Evolutionary conservation across 441 rosid species (phyloP), one percentile per base, ranked within the genome.

Genomic region (Eruca vesicaria): DNA sequence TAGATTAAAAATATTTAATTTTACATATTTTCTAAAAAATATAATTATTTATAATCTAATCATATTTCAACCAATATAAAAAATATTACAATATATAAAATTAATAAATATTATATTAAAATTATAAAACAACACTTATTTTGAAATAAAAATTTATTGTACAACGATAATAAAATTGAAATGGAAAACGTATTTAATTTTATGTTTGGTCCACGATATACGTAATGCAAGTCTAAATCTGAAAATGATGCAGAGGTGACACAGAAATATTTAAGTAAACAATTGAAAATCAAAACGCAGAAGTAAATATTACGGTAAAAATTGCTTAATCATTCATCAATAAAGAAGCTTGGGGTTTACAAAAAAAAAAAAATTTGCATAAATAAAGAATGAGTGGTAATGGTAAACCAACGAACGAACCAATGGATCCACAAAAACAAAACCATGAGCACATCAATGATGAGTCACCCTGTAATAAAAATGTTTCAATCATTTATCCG

Each of bases 401-500:
- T 38, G 45, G 9, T 9, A 57, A 57, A 74, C 72, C 78, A 75
- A 68, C 31, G 15, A 59, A 58, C 21, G 20, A 56, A 62, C 57
- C 33, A 68, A 53, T 9, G 74, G 64, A 50, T 68, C 21, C 14
- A 69, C 71, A 68, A 68, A 26, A 55, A 52, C 31, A 57, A 57
- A 76, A 76, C 74, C 74, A 69, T 63, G 74, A 68, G 59, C 58
- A 50, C 56, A 16, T 63, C 59, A 21, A 23, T 21, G 45, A 53
- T 52, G 57, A 55, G 41, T 73, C 77, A 66, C 50, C 38, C 53
- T 67, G 62, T 67, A 38, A n/a, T 6, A 6, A 33, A 1, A 23
- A 75, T 62, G 19, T 23, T 41, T 62, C 63, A 19, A 56, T 43
- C 61, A 56, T 31, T 68, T 76, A 76, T 75, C 79, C 61, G 55